Conservation (phyloP, 805 yeast species). For the Yamadazyma phyllophila region DNA sequence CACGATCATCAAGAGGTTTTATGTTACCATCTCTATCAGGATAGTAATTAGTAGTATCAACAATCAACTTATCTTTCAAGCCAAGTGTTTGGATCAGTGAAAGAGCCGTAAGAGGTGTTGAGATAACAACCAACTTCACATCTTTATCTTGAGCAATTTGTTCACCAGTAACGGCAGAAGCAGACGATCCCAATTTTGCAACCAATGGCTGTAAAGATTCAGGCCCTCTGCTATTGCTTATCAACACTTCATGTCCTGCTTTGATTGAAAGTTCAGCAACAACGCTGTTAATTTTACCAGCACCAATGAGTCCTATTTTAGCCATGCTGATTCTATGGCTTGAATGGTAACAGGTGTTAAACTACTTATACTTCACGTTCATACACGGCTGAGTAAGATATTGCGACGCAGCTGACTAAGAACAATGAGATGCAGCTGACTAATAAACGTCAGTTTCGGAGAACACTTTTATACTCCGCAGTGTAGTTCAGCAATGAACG, state of each 20-base stretch:
- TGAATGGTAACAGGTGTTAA: too few relatives aligned
- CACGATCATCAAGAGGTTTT: background rate
- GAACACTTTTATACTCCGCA: too few relatives aligned
- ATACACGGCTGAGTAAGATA: too few relatives aligned
- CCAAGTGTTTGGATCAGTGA: background rate
- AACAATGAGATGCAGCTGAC: too few relatives aligned
- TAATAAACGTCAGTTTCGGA: too few relatives aligned
- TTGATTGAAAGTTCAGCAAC: background rate
- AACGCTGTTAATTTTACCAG: background rate
- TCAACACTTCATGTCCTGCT: background rate
- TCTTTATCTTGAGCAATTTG: background rate
- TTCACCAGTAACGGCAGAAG: background rate
- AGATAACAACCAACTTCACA: background rate
- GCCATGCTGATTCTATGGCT: too few relatives aligned
- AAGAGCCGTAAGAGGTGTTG: background rate
- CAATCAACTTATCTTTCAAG: background rate
- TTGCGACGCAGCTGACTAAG: too few relatives aligned
- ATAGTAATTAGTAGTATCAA: background rate
- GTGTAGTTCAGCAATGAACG: too few relatives aligned
- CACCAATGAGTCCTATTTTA: background rate
- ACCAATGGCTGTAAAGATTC: background rate
- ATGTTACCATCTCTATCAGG: background rate
- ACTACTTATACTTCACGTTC: too few relatives aligned
- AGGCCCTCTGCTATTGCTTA: background rate
- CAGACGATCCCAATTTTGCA: background rate